Evolutionary conservation across 768 basidiomycete species (phyloP), one percentile per base, ranked within the genome.

Genomic region (Leccinum pellstonianum): DNA sequence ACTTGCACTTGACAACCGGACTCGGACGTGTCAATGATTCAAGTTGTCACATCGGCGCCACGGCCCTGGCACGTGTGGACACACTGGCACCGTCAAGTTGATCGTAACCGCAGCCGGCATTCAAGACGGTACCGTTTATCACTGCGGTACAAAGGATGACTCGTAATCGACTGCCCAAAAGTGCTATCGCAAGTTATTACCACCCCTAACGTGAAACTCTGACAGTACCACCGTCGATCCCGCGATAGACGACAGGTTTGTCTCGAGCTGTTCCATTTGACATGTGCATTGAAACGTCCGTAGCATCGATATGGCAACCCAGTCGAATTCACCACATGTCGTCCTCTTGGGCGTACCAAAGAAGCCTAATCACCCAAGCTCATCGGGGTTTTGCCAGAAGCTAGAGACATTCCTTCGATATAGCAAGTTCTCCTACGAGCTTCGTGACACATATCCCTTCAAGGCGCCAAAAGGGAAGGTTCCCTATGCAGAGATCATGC

Each of bases 341-440:
- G 56, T 72, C n/a, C 67, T 74, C 15, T 59, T 66, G 41, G 74
- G 66, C 33, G 63, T 70, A 1, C 56, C 64, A 7, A 75, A 72
- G 54, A 54, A 57, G 17, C 54, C 53, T 17, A 53, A 67, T 38
- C 50, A 21, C 3, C 68, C 73, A 21, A 72, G 70, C 23, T 12
- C 41, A 1, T 76, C 73, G 19, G 72, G 70, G 7, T 75, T 72
- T 60, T 76, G 73, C 61, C 70, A 76, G 61, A 75, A 75, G 37
- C 62, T 75, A 3, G 75, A 75, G 56, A 62, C 63, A 6, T 75
- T 72, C 59, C 71, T 75, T 14, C 64, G 65, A 57, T 66, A 66
- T 29, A 62, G 55, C 62, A 64, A 61, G 7, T 62, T 65, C 52
- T 62, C 72, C 1, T 73, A 75, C n/a, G 70, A 70, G 37, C 66